Evolutionary conservation across 1,284 basidiomycete species (phyloP).

Genomic region (Cryptococcus sp.): DNA sequence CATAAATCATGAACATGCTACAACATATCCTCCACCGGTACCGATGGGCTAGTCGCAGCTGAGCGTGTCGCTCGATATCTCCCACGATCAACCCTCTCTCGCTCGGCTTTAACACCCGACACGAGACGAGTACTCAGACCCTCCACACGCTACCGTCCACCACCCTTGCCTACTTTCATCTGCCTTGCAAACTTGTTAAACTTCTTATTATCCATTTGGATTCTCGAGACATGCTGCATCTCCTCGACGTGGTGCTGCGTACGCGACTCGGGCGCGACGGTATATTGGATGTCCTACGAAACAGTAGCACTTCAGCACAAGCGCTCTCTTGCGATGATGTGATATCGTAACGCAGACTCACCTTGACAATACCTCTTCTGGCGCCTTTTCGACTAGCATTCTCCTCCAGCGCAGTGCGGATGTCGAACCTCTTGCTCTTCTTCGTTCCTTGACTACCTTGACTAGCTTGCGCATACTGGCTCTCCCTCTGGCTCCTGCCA

Average conservation of each 20-base stretch:
- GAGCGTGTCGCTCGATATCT: too few species aligned
- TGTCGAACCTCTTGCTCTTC: constrained; percentile 41
- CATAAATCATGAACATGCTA: background rate
- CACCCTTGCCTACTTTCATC: constrained; percentile 27
- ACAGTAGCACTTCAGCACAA: background rate
- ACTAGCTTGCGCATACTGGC: constrained; percentile 8
- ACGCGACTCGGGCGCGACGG: constrained; percentile 42
- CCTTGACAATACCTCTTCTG: constrained; percentile 36
- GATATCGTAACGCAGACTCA: constrained; percentile 15
- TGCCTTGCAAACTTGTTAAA: constrained; percentile 51
- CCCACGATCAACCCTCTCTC: too few species aligned
- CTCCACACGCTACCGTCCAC: background rate
- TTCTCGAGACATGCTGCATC: constrained; percentile 40
- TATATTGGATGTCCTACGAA: constrained; percentile 45
- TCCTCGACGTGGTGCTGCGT: constrained; percentile 38
- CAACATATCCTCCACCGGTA: background rate
- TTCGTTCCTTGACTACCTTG: constrained; percentile 7
- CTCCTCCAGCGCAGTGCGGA: constrained; percentile 36
- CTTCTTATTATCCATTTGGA: constrained; percentile 48
- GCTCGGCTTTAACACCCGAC: too few species aligned
- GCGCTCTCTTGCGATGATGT: background rate
- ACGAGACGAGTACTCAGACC: too few species aligned
- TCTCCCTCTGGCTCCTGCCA: constrained; percentile 9
- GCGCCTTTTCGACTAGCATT: constrained; percentile 44
- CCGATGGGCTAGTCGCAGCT: too few species aligned